These are phyloP conservation scores for Chlamydomonas asymmetrica DNA, from an alignment of 139 green algal genomes.

Conservation along the genomic window DNA sequence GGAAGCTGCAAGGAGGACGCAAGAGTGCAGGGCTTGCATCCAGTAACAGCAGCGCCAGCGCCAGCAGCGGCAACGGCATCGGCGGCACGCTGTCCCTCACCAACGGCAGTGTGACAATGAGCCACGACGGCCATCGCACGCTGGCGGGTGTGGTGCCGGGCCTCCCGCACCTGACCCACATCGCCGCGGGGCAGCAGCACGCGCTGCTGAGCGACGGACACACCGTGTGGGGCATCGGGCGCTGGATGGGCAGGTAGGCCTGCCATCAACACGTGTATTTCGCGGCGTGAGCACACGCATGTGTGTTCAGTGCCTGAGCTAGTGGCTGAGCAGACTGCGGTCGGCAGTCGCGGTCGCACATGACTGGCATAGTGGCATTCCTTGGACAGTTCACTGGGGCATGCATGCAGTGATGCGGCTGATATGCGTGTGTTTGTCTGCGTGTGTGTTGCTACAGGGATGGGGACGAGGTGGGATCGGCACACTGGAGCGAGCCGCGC, in stretches of 20 bases:
- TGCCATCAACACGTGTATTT: too few relatives aligned
- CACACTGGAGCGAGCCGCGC: conserved; percentile 5
- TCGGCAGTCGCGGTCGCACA: too few relatives aligned
- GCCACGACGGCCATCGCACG: neutral
- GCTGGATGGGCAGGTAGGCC: conserved; percentile 28
- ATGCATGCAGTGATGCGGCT: neutral
- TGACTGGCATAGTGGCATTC: too few relatives aligned
- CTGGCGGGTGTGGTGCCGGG: conserved; percentile 40
- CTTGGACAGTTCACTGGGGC: too few relatives aligned
- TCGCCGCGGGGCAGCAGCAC: conserved; percentile 61
- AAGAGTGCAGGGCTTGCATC: too few relatives aligned
- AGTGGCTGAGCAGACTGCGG: too few relatives aligned
- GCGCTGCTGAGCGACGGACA: conserved; percentile 60
- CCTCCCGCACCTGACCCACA: conserved; percentile 53
- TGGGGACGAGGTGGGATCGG: neutral
- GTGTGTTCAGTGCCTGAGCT: too few relatives aligned
- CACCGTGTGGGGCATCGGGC: conserved; percentile 60
- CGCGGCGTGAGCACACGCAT: too few relatives aligned
- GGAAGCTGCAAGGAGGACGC: too few relatives aligned
- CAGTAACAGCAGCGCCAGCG: too few relatives aligned
- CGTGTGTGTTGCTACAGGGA: conserved; percentile 8
- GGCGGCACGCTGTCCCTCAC: too few relatives aligned
- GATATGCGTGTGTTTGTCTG: conserved; percentile 6
- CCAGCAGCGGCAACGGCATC: conserved; percentile 32
- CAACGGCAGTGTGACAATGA: neutral